These are phyloP conservation scores for Salvia rosmarinus DNA, from an alignment of 257 asterid species.

Conservation along the genomic window DNA sequence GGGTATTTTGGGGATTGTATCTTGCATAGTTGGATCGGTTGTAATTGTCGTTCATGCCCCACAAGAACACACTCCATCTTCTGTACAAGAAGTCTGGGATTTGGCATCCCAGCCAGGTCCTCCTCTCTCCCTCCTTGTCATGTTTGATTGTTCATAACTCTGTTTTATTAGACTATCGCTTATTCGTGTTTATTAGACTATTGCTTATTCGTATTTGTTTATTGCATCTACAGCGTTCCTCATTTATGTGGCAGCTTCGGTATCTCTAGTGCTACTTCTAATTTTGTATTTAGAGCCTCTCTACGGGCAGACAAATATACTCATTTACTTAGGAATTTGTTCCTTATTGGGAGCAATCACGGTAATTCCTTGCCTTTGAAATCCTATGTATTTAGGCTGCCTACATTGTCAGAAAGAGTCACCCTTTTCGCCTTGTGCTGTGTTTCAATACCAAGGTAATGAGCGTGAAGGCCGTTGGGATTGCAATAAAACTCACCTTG, in stretches of 20 bases:
- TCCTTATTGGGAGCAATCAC: slow-evolving; percentile 74
- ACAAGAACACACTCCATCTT: slow-evolving; percentile 57
- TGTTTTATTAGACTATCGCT: background rate
- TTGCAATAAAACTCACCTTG: slow-evolving; percentile 81
- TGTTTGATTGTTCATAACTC: background rate
- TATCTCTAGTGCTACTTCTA: slow-evolving; percentile 54
- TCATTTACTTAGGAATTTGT: slow-evolving; percentile 70
- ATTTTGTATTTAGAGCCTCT: slow-evolving; percentile 66
- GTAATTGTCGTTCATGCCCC: slow-evolving; percentile 75
- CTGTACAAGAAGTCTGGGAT: slow-evolving; percentile 68
- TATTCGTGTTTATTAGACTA: background rate
- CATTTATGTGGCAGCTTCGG: slow-evolving; percentile 52
- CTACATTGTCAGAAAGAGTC: background rate
- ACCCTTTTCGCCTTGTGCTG: background rate
- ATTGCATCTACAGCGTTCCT: slow-evolving; percentile 58
- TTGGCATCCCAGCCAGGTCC: slow-evolving; percentile 69
- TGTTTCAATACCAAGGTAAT: slow-evolving; percentile 50
- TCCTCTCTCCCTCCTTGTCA: background rate
- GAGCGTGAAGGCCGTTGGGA: slow-evolving; percentile 91
- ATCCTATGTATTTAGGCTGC: background rate
- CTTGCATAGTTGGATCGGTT: slow-evolving; percentile 68
- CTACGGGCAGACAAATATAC: slow-evolving; percentile 64
- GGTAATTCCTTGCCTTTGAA: slow-evolving; percentile 41
- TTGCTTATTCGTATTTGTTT: slow-evolving; percentile 35
- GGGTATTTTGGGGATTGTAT: slow-evolving; percentile 64